These are phyloP conservation scores for Corylus heterophylla DNA, from an alignment of 306 rosid genomes.

Conservation along the genomic window DNA sequence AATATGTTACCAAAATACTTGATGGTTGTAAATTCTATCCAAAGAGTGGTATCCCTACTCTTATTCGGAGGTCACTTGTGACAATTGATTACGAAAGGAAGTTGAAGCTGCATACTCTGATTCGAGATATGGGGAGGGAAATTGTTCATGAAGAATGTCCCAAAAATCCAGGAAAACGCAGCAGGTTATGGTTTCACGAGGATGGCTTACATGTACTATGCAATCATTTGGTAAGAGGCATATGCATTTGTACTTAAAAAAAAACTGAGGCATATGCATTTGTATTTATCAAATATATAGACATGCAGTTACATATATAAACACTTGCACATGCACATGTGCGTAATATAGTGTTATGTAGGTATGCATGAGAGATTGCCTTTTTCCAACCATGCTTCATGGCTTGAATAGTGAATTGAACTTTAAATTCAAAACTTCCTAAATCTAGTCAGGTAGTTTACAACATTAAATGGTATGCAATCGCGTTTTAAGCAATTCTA, in stretches of 20 bases:
- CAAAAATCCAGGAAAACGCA: conserved; percentile 18
- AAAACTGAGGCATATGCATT: too few species aligned
- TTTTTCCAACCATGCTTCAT: too few species aligned
- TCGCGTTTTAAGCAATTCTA: too few species aligned
- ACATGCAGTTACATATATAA: too few species aligned
- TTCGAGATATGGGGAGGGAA: conserved; percentile 47
- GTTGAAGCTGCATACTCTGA: conserved; percentile 28
- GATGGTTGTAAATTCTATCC: conserved; percentile 34
- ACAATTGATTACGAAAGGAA: conserved; percentile 6
- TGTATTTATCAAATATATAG: too few species aligned
- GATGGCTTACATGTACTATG: background rate
- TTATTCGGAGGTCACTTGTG: conserved; percentile 32
- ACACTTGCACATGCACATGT: background rate
- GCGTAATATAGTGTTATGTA: too few species aligned
- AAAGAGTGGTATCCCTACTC: conserved; percentile 24
- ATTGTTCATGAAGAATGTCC: conserved; percentile 10
- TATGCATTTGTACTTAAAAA: background rate
- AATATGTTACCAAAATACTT: conserved; percentile 16
- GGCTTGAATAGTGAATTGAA: too few species aligned
- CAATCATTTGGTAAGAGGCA: background rate
- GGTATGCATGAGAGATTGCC: background rate
- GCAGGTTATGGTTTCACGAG: conserved; percentile 13
- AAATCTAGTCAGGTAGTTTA: too few species aligned
- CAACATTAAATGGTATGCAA: too few species aligned
- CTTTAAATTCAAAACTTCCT: too few species aligned